These are phyloP conservation scores for Inga oerstediana DNA, from an alignment of 306 rosid species.

Conservation along the genomic window DNA sequence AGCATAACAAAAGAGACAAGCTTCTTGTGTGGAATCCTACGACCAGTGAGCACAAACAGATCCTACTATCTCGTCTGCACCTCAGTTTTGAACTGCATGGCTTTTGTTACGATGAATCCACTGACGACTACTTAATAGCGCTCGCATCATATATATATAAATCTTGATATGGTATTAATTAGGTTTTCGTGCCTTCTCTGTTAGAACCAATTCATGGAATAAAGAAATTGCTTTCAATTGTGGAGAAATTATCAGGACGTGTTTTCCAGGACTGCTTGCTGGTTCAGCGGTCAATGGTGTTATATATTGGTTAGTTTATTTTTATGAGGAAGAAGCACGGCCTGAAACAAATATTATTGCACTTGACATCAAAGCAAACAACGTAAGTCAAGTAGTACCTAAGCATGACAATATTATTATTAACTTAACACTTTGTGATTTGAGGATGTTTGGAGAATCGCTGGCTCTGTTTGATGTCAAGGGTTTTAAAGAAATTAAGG, in stretches of 20 bases:
- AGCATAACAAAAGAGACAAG: too few species aligned
- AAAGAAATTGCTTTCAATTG: neutral
- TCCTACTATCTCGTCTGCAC: neutral
- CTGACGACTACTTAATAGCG: neutral
- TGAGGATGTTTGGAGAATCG: neutral
- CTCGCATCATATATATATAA: too few species aligned
- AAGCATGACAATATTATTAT: neutral
- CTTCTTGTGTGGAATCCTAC: neutral
- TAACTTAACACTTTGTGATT: neutral
- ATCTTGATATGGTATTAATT: neutral
- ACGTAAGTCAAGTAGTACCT: neutral
- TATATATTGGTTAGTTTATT: neutral
- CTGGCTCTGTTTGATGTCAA: neutral
- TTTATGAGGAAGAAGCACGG: too few species aligned
- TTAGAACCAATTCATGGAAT: neutral
- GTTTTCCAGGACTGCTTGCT: neutral
- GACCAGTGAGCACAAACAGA: neutral
- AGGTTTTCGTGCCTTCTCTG: neutral
- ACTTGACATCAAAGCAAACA: neutral
- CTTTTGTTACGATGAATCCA: neutral
- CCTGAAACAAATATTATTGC: neutral
- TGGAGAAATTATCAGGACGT: too few species aligned
- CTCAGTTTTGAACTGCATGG: neutral
- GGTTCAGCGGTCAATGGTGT: neutral
- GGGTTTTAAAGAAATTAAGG: neutral